Evolutionary conservation across 352 stramenopile species (phyloP), one percentile per base, ranked within the genome.

Genomic region (Pythium phragmitis): DNA sequence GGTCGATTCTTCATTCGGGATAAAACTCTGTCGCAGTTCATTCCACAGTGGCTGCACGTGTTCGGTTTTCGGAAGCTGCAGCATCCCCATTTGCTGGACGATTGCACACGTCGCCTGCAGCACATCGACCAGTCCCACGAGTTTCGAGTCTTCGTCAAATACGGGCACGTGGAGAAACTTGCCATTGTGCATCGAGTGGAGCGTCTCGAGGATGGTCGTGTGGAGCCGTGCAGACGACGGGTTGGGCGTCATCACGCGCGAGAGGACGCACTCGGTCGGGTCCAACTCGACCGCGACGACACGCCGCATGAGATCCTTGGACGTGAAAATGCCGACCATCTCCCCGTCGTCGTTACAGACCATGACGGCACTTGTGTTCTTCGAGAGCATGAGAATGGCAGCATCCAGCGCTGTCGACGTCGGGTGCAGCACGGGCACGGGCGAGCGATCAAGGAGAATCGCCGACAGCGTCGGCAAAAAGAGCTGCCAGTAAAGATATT

Each of bases 171-270:
- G 97, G 23, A 99, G 70, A 74, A 99, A 99, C 34, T 90, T 89
- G 23, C 98, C 95, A 50, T 99, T 96, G 72, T 98, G 96, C 95
- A 99, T 99, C 52, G 93, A 97, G 72, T 99, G 96, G 50, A 99
- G 75, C 14, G 96, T 98, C 62, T 99, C 97, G 48, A 99, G 73
- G 30, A 99, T 96, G 21, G 94, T 97, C 26, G 96, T 98, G 60
- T 96, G 86, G 45, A 97, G 76, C 4, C 76, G 88, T 12, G 97
- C 96, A 19, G 83, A 92, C 66, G 98, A 96, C 28, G 96, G 97
- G 42, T 98, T 95, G 8, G 77, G 68, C 6, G 97, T 99, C 96
- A 99, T 99, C 5, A 99, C 92, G 17, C 75, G 76, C 4, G 75
- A 87, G 34, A 99, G 82, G 37, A 78, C 54, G 61, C 89, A 98